phyloP scores from a whole-genome alignment of 257 asterid genomes.

The Fraxinus anomala region DNA sequence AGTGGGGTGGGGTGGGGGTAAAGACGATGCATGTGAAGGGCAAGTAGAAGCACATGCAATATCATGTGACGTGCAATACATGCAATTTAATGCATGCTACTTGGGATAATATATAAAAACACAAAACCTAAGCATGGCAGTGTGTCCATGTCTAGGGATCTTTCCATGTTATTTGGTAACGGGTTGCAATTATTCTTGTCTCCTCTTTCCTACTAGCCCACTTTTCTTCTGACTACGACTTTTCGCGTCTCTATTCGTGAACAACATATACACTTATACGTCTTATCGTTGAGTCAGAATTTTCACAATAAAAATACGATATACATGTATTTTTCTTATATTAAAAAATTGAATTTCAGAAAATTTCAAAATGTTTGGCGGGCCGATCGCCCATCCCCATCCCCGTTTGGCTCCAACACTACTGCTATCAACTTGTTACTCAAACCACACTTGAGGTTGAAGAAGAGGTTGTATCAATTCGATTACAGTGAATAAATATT shows the following conservation, averaged over 20 bases:
- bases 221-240: slow-evolving; percentile 10
- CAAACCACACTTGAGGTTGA: too few relatives aligned
- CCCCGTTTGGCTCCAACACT: background rate
- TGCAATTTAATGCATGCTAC: slow-evolving; percentile 29
- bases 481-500: background rate
- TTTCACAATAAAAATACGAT: too few relatives aligned
- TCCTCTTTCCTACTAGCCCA: slow-evolving; percentile 22
- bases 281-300: too few relatives aligned
- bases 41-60: slow-evolving; percentile 63
- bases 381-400: too few relatives aligned
- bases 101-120: slow-evolving; percentile 38
- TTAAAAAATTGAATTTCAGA: background rate
- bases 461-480: background rate
- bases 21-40: slow-evolving; percentile 65
- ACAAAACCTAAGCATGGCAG: slow-evolving; percentile 38
- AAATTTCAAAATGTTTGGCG: too few relatives aligned
- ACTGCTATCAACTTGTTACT: too few relatives aligned
- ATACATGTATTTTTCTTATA: slow-evolving; percentile 5
- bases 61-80: background rate
- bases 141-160: slow-evolving; percentile 81
- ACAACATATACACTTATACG: too few relatives aligned
- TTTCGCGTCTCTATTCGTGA: background rate
- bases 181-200: slow-evolving; percentile 57
- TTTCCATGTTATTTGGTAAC: slow-evolving; percentile 78
- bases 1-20: background rate